Percentiles rank a stretch among this genome's conserved stretches.
Evolutionary conservation across 208 protist species (phyloP).

Genomic region (Balamuthia mandrillaris): DNA sequence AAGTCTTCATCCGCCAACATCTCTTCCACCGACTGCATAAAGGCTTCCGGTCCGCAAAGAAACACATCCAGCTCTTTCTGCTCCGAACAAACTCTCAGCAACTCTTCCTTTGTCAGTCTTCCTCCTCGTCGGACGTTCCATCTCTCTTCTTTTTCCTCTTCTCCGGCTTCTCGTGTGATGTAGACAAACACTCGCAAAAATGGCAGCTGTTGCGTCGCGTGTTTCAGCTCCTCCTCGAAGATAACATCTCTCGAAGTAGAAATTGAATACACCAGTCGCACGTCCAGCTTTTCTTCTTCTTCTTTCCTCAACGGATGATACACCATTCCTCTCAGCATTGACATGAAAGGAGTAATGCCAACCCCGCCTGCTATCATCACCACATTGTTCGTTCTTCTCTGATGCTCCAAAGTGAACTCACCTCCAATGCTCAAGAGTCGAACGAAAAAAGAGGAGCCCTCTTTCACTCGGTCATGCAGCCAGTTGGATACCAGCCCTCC

Average conservation of each 20-base stretch:
- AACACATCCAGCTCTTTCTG: neutral
- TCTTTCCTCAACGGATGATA: neutral
- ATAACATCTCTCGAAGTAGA: neutral
- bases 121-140: neutral
- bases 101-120: neutral
- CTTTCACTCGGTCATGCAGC: neutral
- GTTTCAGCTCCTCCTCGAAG: neutral
- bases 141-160: neutral
- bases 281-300: neutral
- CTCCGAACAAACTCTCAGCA: neutral
- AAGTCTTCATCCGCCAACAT: neutral
- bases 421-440: too few relatives aligned
- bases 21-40: neutral
- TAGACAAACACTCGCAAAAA: neutral
- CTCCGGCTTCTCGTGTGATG: neutral
- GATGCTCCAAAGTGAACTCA: too few relatives aligned
- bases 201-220: neutral
- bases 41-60: conserved; percentile 29
- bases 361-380: conserved; percentile 15
- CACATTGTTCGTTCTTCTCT: too few relatives aligned
- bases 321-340: neutral
- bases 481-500: neutral
- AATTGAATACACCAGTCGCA: neutral
- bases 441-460: too few relatives aligned
- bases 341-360: conserved; percentile 16